Evolutionary conservation across 768 basidiomycete species (phyloP).

Genomic region (Trametes maxima): DNA sequence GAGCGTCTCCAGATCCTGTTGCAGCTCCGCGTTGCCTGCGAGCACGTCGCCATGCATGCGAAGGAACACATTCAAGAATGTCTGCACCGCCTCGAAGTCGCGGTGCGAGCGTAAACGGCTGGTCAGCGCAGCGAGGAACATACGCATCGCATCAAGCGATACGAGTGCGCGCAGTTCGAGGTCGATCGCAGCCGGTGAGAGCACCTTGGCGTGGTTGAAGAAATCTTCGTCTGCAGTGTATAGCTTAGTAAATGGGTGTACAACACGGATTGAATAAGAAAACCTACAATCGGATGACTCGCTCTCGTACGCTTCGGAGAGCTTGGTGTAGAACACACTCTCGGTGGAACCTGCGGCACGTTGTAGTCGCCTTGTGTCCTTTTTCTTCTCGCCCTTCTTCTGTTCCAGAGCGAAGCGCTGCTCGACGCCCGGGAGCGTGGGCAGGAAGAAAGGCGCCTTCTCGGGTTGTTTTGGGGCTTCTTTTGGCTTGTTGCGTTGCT

Average conservation of each 20-base stretch:
- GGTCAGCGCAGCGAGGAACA: conserved; percentile 76
- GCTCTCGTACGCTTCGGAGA: conserved; percentile 57
- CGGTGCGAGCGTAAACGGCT: conserved; percentile 73
- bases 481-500: conserved; percentile 97
- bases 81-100: conserved; percentile 96
- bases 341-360: conserved; percentile 52
- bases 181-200: conserved; percentile 91
- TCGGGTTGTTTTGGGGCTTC: conserved; percentile 95
- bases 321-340: conserved; percentile 71
- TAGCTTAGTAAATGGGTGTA: too few species aligned
- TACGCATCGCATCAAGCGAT: conserved; percentile 58
- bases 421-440: conserved; percentile 87
- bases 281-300: conserved; percentile 60
- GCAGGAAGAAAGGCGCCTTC: conserved; percentile 96
- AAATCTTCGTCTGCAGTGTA: conserved; percentile 67
- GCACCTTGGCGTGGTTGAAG: conserved; percentile 80
- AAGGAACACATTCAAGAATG: conserved; percentile 83
- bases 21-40: conserved; percentile 68
- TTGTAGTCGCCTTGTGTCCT: conserved; percentile 54
- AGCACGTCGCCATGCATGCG: conserved; percentile 83
- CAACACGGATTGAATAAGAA: not conserved
- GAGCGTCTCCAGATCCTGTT: conserved; percentile 56
- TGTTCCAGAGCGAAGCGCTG: conserved; percentile 69
- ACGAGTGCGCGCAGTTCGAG: conserved; percentile 83
- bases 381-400: conserved; percentile 42